A percentile compares a stretch with the other conserved stretches of the same genome.
These are phyloP conservation scores for Clausena lansium DNA, from an alignment of 345 rosid genomes.

Conservation along the genomic window DNA sequence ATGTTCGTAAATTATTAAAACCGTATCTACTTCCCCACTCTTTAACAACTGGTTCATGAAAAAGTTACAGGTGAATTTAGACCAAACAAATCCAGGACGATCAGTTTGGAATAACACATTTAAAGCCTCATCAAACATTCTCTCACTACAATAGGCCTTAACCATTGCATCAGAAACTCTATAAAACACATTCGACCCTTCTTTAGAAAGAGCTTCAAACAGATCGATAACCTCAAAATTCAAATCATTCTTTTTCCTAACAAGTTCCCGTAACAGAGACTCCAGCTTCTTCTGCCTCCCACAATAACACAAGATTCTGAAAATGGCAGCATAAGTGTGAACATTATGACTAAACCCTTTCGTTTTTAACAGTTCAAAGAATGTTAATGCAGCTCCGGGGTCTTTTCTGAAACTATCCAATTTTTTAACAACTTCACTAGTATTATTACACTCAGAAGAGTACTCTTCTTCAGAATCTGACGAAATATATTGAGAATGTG, in stretches of 20 bases:
- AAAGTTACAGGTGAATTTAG: slow-evolving; percentile 51
- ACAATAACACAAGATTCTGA: not conserved
- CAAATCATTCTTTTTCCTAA: slow-evolving; percentile 17
- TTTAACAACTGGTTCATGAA: slow-evolving; percentile 56
- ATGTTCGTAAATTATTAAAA: slow-evolving; percentile 45
- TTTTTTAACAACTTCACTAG: not conserved
- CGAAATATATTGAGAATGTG: too few species aligned
- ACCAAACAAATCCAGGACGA: slow-evolving; percentile 34
- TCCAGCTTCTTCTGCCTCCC: not conserved
- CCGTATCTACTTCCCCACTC: slow-evolving; percentile 38
- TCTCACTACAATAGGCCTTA: slow-evolving; percentile 46
- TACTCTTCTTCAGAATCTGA: too few species aligned
- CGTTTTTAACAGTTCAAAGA: not conserved
- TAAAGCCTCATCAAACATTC: slow-evolving; percentile 58
- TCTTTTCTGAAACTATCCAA: not conserved
- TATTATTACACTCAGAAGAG: too few species aligned
- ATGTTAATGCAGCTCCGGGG: not conserved
- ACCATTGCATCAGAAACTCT: slow-evolving; percentile 45
- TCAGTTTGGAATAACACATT: slow-evolving; percentile 40
- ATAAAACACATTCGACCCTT: slow-evolving; percentile 22
- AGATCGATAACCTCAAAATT: slow-evolving; percentile 42
- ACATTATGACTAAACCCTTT: not conserved
- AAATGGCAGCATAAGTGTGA: not conserved
- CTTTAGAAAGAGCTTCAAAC: slow-evolving; percentile 35
- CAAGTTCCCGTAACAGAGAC: not conserved